These are phyloP conservation scores for Pichia gijzeniarum DNA, from an alignment of 805 yeast species.

Conservation along the genomic window DNA sequence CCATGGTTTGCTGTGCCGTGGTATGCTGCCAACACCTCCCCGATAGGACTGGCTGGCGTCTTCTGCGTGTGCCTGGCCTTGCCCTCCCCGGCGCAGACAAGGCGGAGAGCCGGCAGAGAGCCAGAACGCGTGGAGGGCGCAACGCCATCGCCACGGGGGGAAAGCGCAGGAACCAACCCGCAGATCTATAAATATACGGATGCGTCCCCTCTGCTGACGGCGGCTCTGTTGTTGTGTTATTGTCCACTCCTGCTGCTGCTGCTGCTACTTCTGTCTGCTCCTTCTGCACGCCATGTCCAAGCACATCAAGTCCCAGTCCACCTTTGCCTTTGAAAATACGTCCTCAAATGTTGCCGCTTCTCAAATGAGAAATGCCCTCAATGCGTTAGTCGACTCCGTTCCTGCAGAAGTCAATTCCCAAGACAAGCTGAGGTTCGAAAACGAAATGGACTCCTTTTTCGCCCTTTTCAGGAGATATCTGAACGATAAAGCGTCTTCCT, in stretches of 20 bases:
- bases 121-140: too few relatives aligned
- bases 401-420: conserved; percentile 33
- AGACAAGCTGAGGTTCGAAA: conserved; percentile 58
- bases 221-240: background rate
- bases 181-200: too few relatives aligned
- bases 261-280: background rate
- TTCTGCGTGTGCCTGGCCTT: background rate
- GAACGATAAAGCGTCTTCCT: conserved; percentile 79
- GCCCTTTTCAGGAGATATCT: conserved; percentile 89
- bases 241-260: background rate
- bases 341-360: conserved; percentile 94
- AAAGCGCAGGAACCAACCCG: too few relatives aligned
- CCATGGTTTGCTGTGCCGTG: too few relatives aligned
- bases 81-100: background rate
- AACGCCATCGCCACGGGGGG: too few relatives aligned
- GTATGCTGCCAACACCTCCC: too few relatives aligned
- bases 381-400: conserved; percentile 81
- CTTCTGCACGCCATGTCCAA: conserved; percentile 29
- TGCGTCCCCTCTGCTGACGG: background rate
- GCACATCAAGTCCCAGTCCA: conserved; percentile 65
- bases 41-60: too few relatives aligned
- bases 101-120: too few relatives aligned
- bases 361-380: conserved; percentile 95
- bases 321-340: conserved; percentile 90
- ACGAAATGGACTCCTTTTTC: conserved; percentile 91